Evolutionary conservation across 192 early-diverging fungal genomes (phyloP).

Genomic region (Coemansia sp.): DNA sequence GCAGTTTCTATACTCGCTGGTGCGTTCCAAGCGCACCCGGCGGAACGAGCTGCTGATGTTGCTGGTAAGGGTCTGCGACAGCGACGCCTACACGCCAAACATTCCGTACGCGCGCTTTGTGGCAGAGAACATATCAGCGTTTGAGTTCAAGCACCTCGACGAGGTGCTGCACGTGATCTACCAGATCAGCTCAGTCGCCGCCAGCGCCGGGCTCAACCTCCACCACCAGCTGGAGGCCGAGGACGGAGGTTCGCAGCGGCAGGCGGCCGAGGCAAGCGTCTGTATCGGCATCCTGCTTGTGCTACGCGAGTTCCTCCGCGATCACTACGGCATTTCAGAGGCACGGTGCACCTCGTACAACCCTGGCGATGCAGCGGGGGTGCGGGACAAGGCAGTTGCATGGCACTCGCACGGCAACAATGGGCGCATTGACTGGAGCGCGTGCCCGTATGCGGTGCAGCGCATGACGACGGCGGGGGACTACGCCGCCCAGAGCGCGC

Average conservation of each 20-base stretch:
- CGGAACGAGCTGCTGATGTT: conserved; percentile 68
- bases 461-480: conserved; percentile 29
- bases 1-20: conserved; percentile 60
- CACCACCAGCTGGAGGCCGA: conserved; percentile 46
- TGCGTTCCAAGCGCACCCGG: conserved; percentile 58
- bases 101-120: conserved; percentile 65
- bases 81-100: conserved; percentile 35
- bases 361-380: conserved; percentile 38
- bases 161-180: conserved; percentile 76
- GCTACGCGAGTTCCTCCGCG: conserved; percentile 59
- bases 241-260: background rate
- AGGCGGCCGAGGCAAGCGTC: conserved; percentile 53
- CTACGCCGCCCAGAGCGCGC: conserved; percentile 26
- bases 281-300: conserved; percentile 57
- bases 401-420: conserved; percentile 34
- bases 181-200: conserved; percentile 64
- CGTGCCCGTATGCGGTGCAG: conserved; percentile 25
- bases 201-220: conserved; percentile 61
- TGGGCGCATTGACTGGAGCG: conserved; percentile 39
- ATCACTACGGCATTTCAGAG: conserved; percentile 52
- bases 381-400: conserved; percentile 55
- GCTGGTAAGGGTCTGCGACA: conserved; percentile 65
- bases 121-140: conserved; percentile 72
- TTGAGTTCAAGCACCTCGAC: conserved; percentile 75
- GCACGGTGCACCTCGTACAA: conserved; percentile 49